A percentile compares a stretch with the other conserved stretches of the same genome.
phyloP scores from a whole-genome alignment of 1,139 yeast species.

The Zygoascus sp. region DNA sequence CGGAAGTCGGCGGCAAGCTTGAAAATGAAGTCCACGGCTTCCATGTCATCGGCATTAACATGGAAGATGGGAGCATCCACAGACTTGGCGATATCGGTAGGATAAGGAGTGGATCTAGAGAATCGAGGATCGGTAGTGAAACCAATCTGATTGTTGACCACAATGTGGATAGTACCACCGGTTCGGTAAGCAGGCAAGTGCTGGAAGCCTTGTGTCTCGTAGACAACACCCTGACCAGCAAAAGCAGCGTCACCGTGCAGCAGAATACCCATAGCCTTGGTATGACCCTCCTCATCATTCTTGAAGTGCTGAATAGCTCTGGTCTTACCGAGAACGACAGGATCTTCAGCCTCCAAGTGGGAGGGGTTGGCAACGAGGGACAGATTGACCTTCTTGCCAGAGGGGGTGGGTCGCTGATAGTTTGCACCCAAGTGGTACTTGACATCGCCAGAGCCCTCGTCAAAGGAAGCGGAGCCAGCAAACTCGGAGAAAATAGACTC shows the following conservation, averaged over 20 bases:
- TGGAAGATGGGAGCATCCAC: conserved; percentile 98
- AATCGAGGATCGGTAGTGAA: conserved; percentile 98
- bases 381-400: conserved; percentile 93
- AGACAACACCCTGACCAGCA: conserved; percentile 98
- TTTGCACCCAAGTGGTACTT: conserved; percentile 99
- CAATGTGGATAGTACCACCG: conserved; percentile 96
- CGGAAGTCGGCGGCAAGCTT: conserved; percentile 99
- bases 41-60: conserved; percentile 97
- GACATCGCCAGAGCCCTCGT: conserved; percentile 95
- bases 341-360: conserved; percentile 98
- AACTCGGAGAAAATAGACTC: conserved; percentile 97
- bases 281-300: conserved; percentile 72
- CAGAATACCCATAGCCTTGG: conserved; percentile 86
- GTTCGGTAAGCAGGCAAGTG: conserved; percentile 92
- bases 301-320: conserved; percentile 94
- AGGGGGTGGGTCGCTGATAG: conserved; percentile 97
- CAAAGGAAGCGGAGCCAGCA: conserved; percentile 79
- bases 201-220: conserved; percentile 95
- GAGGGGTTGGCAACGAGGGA: conserved; percentile 98
- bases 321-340: conserved; percentile 96
- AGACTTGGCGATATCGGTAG: conserved; percentile 94
- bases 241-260: conserved; percentile 99
- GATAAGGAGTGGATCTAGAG: conserved; percentile 96
- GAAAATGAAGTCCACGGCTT: conserved; percentile 85
- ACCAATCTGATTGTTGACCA: conserved; percentile 97